These are phyloP conservation scores for Cryptococcus sp. DNA, from an alignment of 1,284 basidiomycete genomes.

Conservation along the genomic window DNA sequence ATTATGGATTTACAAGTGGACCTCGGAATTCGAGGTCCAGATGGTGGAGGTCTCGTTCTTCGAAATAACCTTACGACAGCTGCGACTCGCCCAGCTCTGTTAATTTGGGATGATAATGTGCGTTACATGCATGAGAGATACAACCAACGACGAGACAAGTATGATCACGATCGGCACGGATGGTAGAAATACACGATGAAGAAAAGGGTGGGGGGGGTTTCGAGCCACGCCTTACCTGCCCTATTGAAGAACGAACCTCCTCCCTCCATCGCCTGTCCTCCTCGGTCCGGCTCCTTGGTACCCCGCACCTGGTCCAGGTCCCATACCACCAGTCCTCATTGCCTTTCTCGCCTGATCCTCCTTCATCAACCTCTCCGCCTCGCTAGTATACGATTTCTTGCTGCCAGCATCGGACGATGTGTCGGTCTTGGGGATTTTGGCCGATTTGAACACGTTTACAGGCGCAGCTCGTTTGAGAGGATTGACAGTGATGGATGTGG, in stretches of 20 bases:
- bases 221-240: too few species aligned
- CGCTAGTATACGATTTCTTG: slow-evolving; percentile 57
- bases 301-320: slow-evolving; percentile 6
- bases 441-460: slow-evolving; percentile 61
- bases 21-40: too few species aligned
- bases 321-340: slow-evolving; percentile 6
- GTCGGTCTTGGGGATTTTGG: slow-evolving; percentile 47
- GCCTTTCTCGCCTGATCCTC: slow-evolving; percentile 79
- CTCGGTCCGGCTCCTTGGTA: slow-evolving; percentile 9
- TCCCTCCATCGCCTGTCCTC: slow-evolving; percentile 2
- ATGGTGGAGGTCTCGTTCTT: too few species aligned
- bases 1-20: too few species aligned
- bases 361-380: slow-evolving; percentile 74
- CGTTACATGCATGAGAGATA: too few species aligned
- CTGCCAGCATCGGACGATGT: slow-evolving; percentile 52
- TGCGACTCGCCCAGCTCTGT: too few species aligned
- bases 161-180: too few species aligned
- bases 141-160: too few species aligned
- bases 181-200: too few species aligned
- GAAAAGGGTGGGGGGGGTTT: too few species aligned
- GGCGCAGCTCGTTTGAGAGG: slow-evolving; percentile 48
- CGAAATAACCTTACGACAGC: too few species aligned
- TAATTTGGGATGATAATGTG: too few species aligned
- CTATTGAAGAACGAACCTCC: slow-evolving; percentile 5
- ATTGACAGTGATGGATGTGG: slow-evolving; percentile 22